These are phyloP conservation scores for Ophiostoma ulmi DNA, from an alignment of 2,329 filamentous ascomycete genomes.

Conservation along the genomic window DNA sequence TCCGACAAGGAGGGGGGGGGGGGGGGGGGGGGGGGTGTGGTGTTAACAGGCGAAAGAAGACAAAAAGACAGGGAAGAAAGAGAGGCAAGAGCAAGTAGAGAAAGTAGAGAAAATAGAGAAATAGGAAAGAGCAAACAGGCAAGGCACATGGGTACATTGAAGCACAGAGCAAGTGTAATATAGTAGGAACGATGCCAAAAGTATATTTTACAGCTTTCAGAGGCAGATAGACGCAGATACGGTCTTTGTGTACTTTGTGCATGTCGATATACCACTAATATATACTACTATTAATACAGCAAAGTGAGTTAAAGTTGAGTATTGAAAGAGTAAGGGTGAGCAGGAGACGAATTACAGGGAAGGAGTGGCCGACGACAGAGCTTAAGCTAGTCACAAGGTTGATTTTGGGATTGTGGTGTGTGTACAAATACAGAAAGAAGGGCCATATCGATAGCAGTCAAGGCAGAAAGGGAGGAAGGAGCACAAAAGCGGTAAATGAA, in stretches of 20 bases:
- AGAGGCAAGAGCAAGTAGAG: neutral
- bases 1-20: constrained; percentile 5
- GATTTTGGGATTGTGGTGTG: neutral
- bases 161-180: neutral
- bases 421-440: constrained; percentile 3
- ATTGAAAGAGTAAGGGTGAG: neutral
- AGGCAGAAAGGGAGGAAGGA: neutral
- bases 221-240: neutral
- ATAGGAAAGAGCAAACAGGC: constrained; percentile 6
- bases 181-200: neutral
- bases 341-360: neutral
- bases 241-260: neutral
- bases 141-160: neutral
- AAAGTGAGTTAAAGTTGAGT: neutral
- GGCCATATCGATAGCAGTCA: too few relatives aligned
- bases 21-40: constrained; percentile 9
- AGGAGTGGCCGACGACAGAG: constrained; percentile 10
- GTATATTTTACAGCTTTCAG: neutral
- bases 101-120: neutral
- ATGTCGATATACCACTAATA: too few relatives aligned
- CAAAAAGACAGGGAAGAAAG: neutral
- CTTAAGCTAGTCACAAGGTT: constrained; percentile 12
- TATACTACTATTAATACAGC: neutral
- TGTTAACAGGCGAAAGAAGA: neutral
- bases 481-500: constrained; percentile 2